phyloP scores from a whole-genome alignment of 768 basidiomycete genomes.

The Rhizopogon salebrosus region DNA sequence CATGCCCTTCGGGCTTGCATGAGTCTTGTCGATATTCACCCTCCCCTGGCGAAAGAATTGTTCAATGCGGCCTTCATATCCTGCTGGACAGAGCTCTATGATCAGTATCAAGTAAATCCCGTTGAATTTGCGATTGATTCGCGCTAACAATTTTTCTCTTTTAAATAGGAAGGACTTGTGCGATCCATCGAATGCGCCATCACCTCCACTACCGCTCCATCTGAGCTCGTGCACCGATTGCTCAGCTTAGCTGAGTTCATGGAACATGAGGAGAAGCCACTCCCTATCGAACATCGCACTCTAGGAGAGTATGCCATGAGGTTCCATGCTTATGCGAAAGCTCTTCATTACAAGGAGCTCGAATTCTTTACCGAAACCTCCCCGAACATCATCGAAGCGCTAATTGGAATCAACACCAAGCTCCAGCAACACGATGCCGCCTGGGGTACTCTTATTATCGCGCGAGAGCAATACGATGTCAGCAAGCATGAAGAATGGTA shows the following conservation, averaged over 20 bases:
- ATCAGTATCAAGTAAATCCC: conserved; percentile 80
- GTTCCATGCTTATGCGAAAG: conserved; percentile 94
- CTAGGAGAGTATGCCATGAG: conserved; percentile 92
- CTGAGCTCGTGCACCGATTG: conserved; percentile 86
- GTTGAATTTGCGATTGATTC: background rate
- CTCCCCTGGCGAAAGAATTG: conserved; percentile 86
- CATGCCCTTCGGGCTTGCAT: conserved; percentile 97
- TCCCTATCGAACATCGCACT: conserved; percentile 90
- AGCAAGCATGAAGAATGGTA: conserved; percentile 98
- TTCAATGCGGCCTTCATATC: conserved; percentile 99
- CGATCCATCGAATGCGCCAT: conserved; percentile 85
- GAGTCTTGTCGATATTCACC: conserved; percentile 87
- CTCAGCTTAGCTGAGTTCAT: conserved; percentile 97
- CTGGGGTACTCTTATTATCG: conserved; percentile 91
- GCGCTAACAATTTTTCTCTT: conserved; percentile 6
- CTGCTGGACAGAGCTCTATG: conserved; percentile 94
- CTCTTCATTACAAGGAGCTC: conserved; percentile 96
- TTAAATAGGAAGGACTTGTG: conserved; percentile 83
- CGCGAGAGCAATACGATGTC: conserved; percentile 85
- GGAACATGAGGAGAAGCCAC: conserved; percentile 96
- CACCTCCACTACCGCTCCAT: conserved; percentile 67
- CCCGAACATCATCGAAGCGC: conserved; percentile 84
- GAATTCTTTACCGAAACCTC: conserved; percentile 94
- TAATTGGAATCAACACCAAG: conserved; percentile 95
- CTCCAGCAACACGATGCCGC: conserved; percentile 97